Percentiles rank a stretch among this genome's conserved stretches.
Conservation (phyloP, 1,284 basidiomycete genomes). For the Cutaneotrichosporon cutaneum region DNA sequence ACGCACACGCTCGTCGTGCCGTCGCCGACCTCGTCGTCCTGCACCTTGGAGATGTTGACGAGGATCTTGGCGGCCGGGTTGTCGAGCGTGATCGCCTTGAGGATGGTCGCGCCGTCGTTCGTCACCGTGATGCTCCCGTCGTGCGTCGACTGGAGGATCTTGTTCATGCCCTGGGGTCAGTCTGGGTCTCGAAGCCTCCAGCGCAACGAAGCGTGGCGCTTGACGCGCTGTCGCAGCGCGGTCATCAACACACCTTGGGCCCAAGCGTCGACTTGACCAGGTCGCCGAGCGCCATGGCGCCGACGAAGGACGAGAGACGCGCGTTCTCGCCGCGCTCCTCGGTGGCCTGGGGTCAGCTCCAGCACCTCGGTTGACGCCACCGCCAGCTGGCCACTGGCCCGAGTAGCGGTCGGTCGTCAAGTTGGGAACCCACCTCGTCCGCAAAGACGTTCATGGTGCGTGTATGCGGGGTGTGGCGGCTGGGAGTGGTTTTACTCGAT, state of each 20-base stretch:
- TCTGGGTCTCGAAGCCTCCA: too few species aligned
- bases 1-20: constrained; percentile 96
- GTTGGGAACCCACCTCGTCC: constrained; percentile 46
- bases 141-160: constrained; percentile 70
- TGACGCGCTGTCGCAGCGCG: too few species aligned
- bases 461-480: not conserved
- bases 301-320: constrained; percentile 96
- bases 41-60: constrained; percentile 99
- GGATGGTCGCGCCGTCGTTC: constrained; percentile 97
- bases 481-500: not conserved
- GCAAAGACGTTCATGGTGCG: constrained; percentile 53
- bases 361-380: not conserved
- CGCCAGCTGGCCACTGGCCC: too few species aligned
- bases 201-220: too few species aligned
- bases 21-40: constrained; percentile 98
- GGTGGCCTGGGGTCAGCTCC: constrained; percentile 66
- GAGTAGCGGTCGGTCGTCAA: not conserved
- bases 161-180: constrained; percentile 55
- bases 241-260: constrained; percentile 67
- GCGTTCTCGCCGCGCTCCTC: constrained; percentile 99
- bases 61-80: constrained; percentile 99
- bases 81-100: constrained; percentile 95
- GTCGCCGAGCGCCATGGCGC: constrained; percentile 93
- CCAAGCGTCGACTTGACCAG: constrained; percentile 97
- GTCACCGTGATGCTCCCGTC: constrained; percentile 94